Conservation (phyloP, 495 filamentous ascomycete genomes). For the Penicillium verhagenii region DNA sequence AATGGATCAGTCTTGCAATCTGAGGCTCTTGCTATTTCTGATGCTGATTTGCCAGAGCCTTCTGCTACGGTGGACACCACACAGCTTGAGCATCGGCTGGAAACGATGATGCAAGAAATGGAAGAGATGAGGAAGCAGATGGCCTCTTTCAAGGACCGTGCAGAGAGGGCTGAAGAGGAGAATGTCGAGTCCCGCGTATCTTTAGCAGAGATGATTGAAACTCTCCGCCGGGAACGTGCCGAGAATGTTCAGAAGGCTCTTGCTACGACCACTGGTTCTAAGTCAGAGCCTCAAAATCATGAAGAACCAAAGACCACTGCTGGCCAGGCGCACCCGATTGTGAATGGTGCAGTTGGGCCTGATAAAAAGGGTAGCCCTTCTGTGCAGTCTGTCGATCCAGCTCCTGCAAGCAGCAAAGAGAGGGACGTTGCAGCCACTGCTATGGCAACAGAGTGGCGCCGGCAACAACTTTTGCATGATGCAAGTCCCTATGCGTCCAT, state of each 20-base stretch:
- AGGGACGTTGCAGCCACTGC: conserved; percentile 40
- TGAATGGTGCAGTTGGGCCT: conserved; percentile 10
- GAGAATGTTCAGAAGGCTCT: conserved; percentile 22
- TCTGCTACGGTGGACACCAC: conserved; percentile 31
- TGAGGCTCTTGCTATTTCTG: conserved; percentile 29
- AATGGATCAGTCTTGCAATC: conserved; percentile 14
- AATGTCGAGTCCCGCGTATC: conserved; percentile 63
- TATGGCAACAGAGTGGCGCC: conserved; percentile 39
- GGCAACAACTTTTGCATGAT: conserved; percentile 52
- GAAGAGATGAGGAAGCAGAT: conserved; percentile 77
- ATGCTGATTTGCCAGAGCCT: conserved; percentile 31
- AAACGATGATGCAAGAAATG: conserved; percentile 80
- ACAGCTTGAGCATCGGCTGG: conserved; percentile 68
- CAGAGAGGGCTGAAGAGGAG: conserved; percentile 78
- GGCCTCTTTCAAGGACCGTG: conserved; percentile 70
- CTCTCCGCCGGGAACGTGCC: conserved; percentile 66
- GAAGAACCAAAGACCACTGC: conserved; percentile 2
- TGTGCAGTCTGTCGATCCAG: conserved; percentile 22
- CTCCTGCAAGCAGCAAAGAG: conserved; percentile 32
- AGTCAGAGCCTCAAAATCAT: conserved; percentile 6
- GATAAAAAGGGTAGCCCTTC: conserved; percentile 18
- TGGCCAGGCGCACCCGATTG: conserved; percentile 2
- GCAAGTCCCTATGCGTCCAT: conserved; percentile 83
- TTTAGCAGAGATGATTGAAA: conserved; percentile 85
- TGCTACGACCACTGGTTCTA: not conserved